Percentiles rank a stretch among this genome's conserved stretches.
phyloP scores from a whole-genome alignment of 2,329 filamentous ascomycete species.

The Fusarium setosum region DNA sequence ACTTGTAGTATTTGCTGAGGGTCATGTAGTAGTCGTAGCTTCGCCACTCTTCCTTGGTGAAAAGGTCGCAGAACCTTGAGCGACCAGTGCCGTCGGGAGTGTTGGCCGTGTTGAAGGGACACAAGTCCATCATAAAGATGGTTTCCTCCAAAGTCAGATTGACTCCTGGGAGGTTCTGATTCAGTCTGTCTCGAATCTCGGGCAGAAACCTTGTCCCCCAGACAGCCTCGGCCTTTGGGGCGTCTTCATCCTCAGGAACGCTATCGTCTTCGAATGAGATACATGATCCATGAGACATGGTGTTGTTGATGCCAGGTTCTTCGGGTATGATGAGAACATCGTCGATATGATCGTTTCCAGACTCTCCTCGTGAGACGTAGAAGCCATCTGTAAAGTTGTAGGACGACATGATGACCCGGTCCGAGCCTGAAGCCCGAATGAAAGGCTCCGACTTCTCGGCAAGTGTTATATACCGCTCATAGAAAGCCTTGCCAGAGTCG shows the following conservation, averaged over 20 bases:
- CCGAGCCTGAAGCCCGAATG: conserved; percentile 75
- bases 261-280: conserved; percentile 73
- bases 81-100: conserved; percentile 58
- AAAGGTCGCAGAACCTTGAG: conserved; percentile 81
- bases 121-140: conserved; percentile 86
- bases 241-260: conserved; percentile 58
- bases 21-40: conserved; percentile 85
- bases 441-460: conserved; percentile 71
- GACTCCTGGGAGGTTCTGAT: conserved; percentile 74
- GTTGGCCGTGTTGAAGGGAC: conserved; percentile 85
- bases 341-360: conserved; percentile 59
- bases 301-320: conserved; percentile 77
- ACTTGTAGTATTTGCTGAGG: conserved; percentile 87
- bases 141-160: conserved; percentile 72
- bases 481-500: conserved; percentile 82
- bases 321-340: conserved; percentile 78
- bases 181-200: conserved; percentile 76
- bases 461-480: conserved; percentile 75
- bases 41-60: conserved; percentile 78
- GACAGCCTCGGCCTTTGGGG: conserved; percentile 56
- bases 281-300: conserved; percentile 80
- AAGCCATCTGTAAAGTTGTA: conserved; percentile 82
- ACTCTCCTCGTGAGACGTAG: conserved; percentile 57
- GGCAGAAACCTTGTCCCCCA: conserved; percentile 76
- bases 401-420: conserved; percentile 80